Evolutionary conservation across 2,329 filamentous ascomycete genomes (phyloP).

Genomic region (Thermoascus crustaceus): DNA sequence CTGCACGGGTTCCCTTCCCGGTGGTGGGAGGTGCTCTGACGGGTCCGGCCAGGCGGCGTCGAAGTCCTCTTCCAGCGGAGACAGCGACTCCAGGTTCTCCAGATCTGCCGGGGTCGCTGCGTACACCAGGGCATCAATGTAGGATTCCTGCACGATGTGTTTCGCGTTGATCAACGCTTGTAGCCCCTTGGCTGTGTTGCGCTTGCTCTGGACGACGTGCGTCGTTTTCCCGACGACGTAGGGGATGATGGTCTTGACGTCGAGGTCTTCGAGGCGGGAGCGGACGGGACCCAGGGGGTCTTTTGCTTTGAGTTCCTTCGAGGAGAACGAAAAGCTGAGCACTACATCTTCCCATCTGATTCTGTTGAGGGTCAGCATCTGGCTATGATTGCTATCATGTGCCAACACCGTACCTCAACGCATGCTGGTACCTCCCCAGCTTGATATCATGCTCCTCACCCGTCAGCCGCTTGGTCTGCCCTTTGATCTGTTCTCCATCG

Average conservation of each 20-base stretch:
- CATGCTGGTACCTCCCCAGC: slow-evolving; percentile 61
- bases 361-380: slow-evolving; percentile 33
- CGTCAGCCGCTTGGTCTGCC: slow-evolving; percentile 50
- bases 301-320: slow-evolving; percentile 57
- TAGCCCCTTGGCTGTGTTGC: slow-evolving; percentile 80
- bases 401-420: slow-evolving; percentile 32
- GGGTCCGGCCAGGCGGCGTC: slow-evolving; percentile 70
- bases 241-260: slow-evolving; percentile 73
- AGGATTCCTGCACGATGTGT: slow-evolving; percentile 65
- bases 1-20: slow-evolving; percentile 65
- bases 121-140: slow-evolving; percentile 62
- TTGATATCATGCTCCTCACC: slow-evolving; percentile 56
- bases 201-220: slow-evolving; percentile 79
- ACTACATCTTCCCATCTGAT: slow-evolving; percentile 72
- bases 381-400: background rate
- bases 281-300: slow-evolving; percentile 57
- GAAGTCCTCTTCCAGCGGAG: slow-evolving; percentile 69
- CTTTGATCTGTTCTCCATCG: slow-evolving; percentile 63
- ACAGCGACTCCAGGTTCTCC: slow-evolving; percentile 44
- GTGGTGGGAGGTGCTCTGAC: slow-evolving; percentile 61
- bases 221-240: slow-evolving; percentile 67
- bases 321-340: slow-evolving; percentile 71
- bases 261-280: slow-evolving; percentile 66
- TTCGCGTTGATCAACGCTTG: slow-evolving; percentile 77
- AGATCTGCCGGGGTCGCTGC: slow-evolving; percentile 47